Base-by-base conservation (phyloP, 768 basidiomycete species). In the Naganishia onofrii region DNA sequence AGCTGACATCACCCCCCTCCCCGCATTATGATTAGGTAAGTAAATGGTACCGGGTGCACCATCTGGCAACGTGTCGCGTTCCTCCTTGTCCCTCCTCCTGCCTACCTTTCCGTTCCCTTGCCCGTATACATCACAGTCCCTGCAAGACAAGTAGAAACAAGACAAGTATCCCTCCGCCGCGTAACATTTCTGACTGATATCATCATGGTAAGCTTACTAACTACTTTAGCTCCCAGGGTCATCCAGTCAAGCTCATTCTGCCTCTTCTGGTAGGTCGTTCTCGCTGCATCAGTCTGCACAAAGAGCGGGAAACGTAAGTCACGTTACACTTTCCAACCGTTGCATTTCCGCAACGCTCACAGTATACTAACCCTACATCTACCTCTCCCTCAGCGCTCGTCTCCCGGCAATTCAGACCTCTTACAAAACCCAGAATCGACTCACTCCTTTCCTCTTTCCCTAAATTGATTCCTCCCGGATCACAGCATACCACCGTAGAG, bases 381-480 rank as follows among this genome's bases (percentile, higher is more conserved):
- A 1, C 26, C 28, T 42, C 34, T n/a, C n/a, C n/a, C 53, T 57
- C 74, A 97, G 95, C 93, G 74, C 90, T 99, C 26, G 88, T 98
- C 73, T 97, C 94, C 72, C 90, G 96, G 72, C 94, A 97, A 77
- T 98, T 98, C 79, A 87, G 92, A 72, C 77, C 79, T 17, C 90
- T 99, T 87, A 87, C 92, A 23, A 87, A 91, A 67, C 87, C 92
- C 0, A 86, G 95, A 67, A 93, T 99, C 76, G 95, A 98, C 82
- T 91, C 92, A 53, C 88, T 99, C 36, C 88, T 99, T 52, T 89
- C 95, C 10, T 94, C 93, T 1, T 99, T 98, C 85, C 93, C 94
- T 1, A 97, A 96, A 81, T 88, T 98, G 75, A 96, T 99, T 74
- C 93, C 94, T 3, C 87, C 90, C 66, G 92, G 91, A 77, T 92